Conservation (phyloP, 2,329 filamentous ascomycete genomes). For the Cladosporium sp. region DNA sequence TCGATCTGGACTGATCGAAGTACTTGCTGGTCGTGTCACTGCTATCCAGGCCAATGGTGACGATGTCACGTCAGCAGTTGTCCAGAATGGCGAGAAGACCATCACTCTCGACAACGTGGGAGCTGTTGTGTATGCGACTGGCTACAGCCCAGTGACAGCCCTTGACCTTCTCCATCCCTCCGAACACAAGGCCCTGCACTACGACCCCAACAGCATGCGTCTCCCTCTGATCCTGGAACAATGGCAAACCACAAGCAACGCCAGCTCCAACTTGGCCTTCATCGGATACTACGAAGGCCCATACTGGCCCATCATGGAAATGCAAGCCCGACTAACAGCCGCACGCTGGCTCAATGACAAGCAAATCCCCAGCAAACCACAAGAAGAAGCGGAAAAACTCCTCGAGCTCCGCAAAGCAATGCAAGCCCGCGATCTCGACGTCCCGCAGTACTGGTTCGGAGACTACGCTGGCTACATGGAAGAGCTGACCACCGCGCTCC, state of each 20-base stretch:
- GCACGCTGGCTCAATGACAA: slow-evolving; percentile 57
- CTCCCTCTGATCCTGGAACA: slow-evolving; percentile 67
- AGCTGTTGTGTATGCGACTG: slow-evolving; percentile 72
- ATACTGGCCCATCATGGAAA: slow-evolving; percentile 85
- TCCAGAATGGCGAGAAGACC: slow-evolving; percentile 1
- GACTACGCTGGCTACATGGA: slow-evolving; percentile 78
- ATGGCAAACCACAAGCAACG: slow-evolving; percentile 41
- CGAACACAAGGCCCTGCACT: slow-evolving; percentile 58
- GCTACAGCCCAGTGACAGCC: slow-evolving; percentile 66
- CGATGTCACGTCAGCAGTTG: slow-evolving; percentile 10
- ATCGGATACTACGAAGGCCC: slow-evolving; percentile 82
- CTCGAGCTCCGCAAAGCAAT: slow-evolving; percentile 51
- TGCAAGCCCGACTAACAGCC: slow-evolving; percentile 73
- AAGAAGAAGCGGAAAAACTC: slow-evolving; percentile 48
- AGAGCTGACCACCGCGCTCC: slow-evolving; percentile 62
- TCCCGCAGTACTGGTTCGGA: slow-evolving; percentile 77
- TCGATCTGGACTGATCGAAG: slow-evolving; percentile 55
- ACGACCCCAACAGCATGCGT: slow-evolving; percentile 55
- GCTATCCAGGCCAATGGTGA: slow-evolving; percentile 5
- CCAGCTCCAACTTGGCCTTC: slow-evolving; percentile 68
- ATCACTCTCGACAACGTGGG: slow-evolving; percentile 55
- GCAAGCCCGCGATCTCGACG: slow-evolving; percentile 44
- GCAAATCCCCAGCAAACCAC: slow-evolving; percentile 14
- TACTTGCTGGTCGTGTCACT: slow-evolving; percentile 40
- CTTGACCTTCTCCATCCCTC: slow-evolving; percentile 63